phyloP scores from a whole-genome alignment of 2,329 filamentous ascomycete species.

The Teratosphaeria nubilosa region DNA sequence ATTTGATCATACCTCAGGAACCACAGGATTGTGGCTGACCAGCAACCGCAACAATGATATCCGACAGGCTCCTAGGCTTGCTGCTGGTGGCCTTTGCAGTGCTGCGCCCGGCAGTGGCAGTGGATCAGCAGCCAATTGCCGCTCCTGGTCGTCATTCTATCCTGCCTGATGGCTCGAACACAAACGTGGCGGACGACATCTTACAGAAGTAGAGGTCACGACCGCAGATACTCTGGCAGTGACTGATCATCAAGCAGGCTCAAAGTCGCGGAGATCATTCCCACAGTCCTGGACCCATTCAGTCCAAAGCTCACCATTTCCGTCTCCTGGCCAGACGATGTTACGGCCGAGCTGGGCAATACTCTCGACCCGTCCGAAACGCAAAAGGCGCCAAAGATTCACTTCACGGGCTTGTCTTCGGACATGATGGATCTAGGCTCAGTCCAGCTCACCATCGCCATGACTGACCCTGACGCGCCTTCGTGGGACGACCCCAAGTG shows the following conservation, averaged over 20 bases:
- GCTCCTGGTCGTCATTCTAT: not conserved
- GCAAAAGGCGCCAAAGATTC: slow-evolving; percentile 32
- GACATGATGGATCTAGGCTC: not conserved
- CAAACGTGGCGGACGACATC: not conserved
- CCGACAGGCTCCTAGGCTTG: not conserved
- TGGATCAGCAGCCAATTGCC: not conserved
- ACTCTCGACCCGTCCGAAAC: slow-evolving; percentile 37
- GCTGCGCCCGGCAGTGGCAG: not conserved
- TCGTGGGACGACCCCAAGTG: slow-evolving; percentile 43
- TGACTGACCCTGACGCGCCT: slow-evolving; percentile 52
- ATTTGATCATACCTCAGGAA: not conserved
- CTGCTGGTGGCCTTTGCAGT: not conserved
- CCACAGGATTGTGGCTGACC: not conserved
- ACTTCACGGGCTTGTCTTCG: slow-evolving; percentile 10
- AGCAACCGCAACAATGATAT: not conserved
- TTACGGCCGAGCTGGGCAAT: slow-evolving; percentile 44
- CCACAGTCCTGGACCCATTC: slow-evolving; percentile 49
- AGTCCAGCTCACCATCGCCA: slow-evolving; percentile 37
- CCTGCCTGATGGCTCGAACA: not conserved
- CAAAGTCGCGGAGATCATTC: slow-evolving; percentile 23
- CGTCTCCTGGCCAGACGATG: slow-evolving; percentile 34
- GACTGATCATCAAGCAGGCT: slow-evolving; percentile 10
- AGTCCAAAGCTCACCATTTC: slow-evolving; percentile 42
- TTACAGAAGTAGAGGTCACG: not conserved
- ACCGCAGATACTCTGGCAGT: not conserved